Conservation (phyloP, 1,139 yeast genomes). For the Pichia sp. region DNA sequence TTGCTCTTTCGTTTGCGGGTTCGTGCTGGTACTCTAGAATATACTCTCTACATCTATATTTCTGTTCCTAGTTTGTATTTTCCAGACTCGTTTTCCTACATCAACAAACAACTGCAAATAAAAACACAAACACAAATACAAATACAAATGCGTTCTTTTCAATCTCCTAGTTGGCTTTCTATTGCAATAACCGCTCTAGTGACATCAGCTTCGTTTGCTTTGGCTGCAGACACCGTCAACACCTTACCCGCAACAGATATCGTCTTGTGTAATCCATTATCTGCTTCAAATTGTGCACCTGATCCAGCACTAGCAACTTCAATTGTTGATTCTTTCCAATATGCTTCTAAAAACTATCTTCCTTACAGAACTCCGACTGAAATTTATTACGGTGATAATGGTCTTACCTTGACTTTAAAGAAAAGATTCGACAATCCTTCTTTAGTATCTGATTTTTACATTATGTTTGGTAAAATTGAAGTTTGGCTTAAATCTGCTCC, state of each 20-base stretch:
- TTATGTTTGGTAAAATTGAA: conserved; percentile 82
- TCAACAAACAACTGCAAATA: no score
- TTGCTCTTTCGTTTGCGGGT: no score
- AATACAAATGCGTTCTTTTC: no score
- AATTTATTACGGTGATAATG: conserved; percentile 41
- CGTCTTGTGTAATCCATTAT: conserved; percentile 39
- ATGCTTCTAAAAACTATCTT: conserved; percentile 39
- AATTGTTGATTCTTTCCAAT: conserved; percentile 43
- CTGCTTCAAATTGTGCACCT: conserved; percentile 35
- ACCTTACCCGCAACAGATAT: conserved; percentile 20
- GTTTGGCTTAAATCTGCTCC: conserved; percentile 64
- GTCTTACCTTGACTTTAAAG: conserved; percentile 53
- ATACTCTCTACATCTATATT: no score
- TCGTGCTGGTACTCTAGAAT: no score
- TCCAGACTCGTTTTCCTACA: no score
- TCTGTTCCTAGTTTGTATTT: no score
- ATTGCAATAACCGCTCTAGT: no score
- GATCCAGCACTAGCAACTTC: conserved; percentile 54
- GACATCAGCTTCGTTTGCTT: background rate
- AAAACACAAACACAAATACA: no score
- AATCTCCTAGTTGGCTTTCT: no score
- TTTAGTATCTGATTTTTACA: conserved; percentile 65
- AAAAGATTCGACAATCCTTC: conserved; percentile 71
- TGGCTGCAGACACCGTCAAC: background rate
- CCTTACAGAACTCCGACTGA: conserved; percentile 34